These are phyloP conservation scores for Tritrichomonas musculus DNA, from an alignment of 208 protist species.

Conservation along the genomic window DNA sequence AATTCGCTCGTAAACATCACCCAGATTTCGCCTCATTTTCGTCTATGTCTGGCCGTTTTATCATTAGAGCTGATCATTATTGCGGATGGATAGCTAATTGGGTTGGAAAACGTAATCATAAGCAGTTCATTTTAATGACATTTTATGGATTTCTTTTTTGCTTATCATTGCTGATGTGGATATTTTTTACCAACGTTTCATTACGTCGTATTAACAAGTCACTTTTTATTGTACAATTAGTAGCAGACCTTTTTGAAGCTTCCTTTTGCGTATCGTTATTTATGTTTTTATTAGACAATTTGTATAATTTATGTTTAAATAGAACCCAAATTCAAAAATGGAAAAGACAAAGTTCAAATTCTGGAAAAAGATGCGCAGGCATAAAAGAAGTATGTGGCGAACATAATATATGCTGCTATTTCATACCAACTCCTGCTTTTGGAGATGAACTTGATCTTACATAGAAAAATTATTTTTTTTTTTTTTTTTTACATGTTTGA, in stretches of 20 bases:
- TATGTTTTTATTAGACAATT: background rate
- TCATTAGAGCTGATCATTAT: background rate
- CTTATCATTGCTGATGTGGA: background rate
- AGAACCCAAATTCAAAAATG: background rate
- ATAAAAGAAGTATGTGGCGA: background rate
- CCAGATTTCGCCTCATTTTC: background rate
- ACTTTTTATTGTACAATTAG: background rate
- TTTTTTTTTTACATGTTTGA: too few relatives aligned
- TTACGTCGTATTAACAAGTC: background rate
- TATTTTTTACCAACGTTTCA: background rate
- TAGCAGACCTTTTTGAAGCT: background rate
- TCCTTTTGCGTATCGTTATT: background rate
- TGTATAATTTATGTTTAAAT: background rate
- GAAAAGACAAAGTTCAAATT: background rate
- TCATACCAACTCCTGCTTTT: background rate
- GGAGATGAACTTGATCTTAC: too few relatives aligned
- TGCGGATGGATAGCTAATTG: slow-evolving; percentile 18
- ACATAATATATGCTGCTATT: background rate
- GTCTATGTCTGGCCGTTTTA: background rate
- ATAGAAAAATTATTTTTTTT: too few relatives aligned
- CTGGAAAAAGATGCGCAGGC: too few relatives aligned
- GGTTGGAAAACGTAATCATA: slow-evolving; percentile 18
- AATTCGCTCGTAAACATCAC: background rate
- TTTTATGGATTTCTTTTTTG: background rate
- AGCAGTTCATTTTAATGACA: slow-evolving; percentile 17